Base-by-base conservation (phyloP, 148 eudicot species). In the Beta vulgaris region DNA sequence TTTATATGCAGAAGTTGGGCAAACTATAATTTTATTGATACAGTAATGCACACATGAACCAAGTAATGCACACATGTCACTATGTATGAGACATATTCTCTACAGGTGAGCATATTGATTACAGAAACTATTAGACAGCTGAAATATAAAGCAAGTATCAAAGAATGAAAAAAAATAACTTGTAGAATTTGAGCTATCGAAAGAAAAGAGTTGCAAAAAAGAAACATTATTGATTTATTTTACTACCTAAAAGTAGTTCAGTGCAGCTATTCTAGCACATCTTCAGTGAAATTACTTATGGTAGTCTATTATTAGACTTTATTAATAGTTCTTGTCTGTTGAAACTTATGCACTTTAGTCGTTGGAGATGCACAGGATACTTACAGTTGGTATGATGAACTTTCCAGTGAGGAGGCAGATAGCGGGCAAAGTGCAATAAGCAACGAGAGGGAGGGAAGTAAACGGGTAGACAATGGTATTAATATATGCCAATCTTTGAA, bases 361-460 rank as follows among this genome's bases (percentile, higher is more conserved):
- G 34, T 3, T 2, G 63, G 6, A 49, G 44, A 23, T 72, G 15
- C 16, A 18, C 35, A 40, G 69, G 69, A 29, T 48, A 74, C 48
- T 84, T 96, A 96, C 99, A 89, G 96, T 90, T 32, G 99, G 99
- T 23, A 96, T 96, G 84, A 96, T 96, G 90, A 91, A 96, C 78
- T 96, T 91, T 49, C 99, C 98, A 1, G 99, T 96, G 29, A 96
- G 91, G 51, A 96, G 99, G 85, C 99, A 96, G 39, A 96, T 86
- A 48, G 98, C 98, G 16, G 98, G 99, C 43, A 96, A 64, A 8
- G 90, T 67, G 65, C 99, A 96, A 72, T 96, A 96, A 3, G 99
- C 97, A 42, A 96, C 74, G 10, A 96, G 89, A 29, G 99, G 99
- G 57, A 96, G 90, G 29, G 99, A 96, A 34, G 98, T 92, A 71